Base-by-base conservation (phyloP, 1,284 basidiomycete species). In the Tetrapyrgos nigripes region DNA sequence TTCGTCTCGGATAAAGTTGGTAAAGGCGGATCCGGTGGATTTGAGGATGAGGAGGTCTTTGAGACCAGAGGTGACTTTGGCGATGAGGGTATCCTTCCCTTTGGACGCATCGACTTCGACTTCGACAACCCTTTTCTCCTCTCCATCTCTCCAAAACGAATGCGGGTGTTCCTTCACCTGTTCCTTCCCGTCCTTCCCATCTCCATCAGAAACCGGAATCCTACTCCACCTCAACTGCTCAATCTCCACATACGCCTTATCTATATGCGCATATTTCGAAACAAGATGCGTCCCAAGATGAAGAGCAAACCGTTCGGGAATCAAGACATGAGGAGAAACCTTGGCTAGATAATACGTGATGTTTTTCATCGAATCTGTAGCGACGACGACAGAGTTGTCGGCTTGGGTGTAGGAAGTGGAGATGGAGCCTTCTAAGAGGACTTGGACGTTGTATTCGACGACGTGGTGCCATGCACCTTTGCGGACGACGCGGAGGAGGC, bases 321-420 rank as follows among this genome's bases (percentile, higher is more conserved):
- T 81, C 31, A 96, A 85, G 58, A 96, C 83, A 68, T 96, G 83
- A 4, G 93, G 92, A 0, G 94, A 96, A 14, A 86, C 83, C 75
- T 97, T 97, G 35, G 95, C 93, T 40, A 96, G 78, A 93, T 92
- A 92, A 69, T 97, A 93, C 21, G 88, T 89, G 55, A 96, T 97
- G 76, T 97, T 97, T 80, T 97, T 97, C 74, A 96, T 87, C 1
- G 92, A 92, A 75, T 96, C 94, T 2, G 94, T 97, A 9, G 94
- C 89, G 2, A 96, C 92, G 6, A 96, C 85, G 10, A 89, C 86
- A 3, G 83, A 83, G 76, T 97, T 97, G 70, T 96, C 91, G 1
- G 91, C 92, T 66, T 93, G 62, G 4, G 91, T 96, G 72, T 90
- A 96, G 65, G n/a, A n/a, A n/a, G n/a, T n/a, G n/a, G n/a, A n/a